Percentiles rank a stretch among this genome's conserved stretches.
Evolutionary conservation across 257 asterid species (phyloP).

Genomic region (Striga asiatica): DNA sequence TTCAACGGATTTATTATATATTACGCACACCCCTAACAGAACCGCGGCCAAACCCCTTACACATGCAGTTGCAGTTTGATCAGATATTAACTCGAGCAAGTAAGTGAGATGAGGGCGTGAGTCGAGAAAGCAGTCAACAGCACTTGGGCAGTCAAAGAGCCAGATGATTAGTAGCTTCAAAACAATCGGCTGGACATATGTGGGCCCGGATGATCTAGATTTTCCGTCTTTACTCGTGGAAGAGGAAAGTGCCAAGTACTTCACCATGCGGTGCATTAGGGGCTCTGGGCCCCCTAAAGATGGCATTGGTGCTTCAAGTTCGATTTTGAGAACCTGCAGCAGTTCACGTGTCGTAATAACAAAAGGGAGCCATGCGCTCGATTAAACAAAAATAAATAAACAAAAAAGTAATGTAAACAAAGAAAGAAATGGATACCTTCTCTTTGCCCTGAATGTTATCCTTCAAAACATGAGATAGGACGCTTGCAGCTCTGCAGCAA

Average conservation of each 20-base stretch:
- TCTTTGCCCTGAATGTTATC: conserved; percentile 82
- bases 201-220: conserved; percentile 26
- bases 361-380: too few species aligned
- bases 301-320: conserved; percentile 62
- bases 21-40: conserved; percentile 65
- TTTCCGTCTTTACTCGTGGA: conserved; percentile 70
- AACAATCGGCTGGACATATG: conserved; percentile 59
- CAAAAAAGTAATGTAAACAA: conserved; percentile 10
- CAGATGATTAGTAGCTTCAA: conserved; percentile 69
- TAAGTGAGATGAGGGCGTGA: conserved; percentile 83
- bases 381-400: too few species aligned
- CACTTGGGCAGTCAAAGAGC: conserved; percentile 77
- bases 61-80: conserved; percentile 43
- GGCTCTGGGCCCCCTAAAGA: conserved; percentile 78
- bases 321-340: conserved; percentile 68
- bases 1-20: conserved; percentile 40
- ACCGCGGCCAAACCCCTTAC: conserved; percentile 74
- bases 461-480: conserved; percentile 74
- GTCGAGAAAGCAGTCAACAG: conserved; percentile 75
- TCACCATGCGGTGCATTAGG: conserved; percentile 79
- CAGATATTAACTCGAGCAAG: conserved; percentile 65
- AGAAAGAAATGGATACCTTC: conserved; percentile 38
- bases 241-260: conserved; percentile 80
- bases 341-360: conserved; percentile 4
- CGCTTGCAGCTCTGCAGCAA: conserved; percentile 93